Base-by-base conservation (phyloP, 257 asterid genomes). In the Solanum clarkiae region DNA sequence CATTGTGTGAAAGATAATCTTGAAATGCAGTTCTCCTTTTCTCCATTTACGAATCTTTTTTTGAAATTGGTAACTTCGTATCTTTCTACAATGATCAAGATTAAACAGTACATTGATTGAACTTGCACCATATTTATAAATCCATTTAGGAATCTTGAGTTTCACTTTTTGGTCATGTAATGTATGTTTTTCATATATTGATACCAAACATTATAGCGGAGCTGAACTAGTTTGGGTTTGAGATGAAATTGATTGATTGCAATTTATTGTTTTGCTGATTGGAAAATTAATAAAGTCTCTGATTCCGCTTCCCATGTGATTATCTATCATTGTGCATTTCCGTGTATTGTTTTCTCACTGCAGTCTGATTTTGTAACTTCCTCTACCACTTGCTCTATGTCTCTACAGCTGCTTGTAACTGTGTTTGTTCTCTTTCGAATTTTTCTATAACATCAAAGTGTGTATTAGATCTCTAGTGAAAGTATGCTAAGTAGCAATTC, bases 351-450 rank as follows among this genome's bases (percentile, higher is more conserved):
- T 75, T 75, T 75, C 82, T 75, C 44, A 49, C 82, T 51, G 82
- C 62, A 3, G n/a, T 49, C 82, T 75, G 81, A 22, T 75, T 24
- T 49, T 5, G 44, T 15, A 75, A 75, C 81, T 15, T 24, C 8
- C 62, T 75, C 62, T 75, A 1, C 60, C 24, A 8, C 60, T 75
- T 13, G 5, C 81, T 74, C 40, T 74, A 74, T 22, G 42, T 47
- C 59, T 22, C 40, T 7, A 22, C 8, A 49, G 10, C 44, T 49
- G 57, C 11, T 47, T 17, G 13, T 45, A 72, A 72, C 57, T 45
- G 29, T 36, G n/a, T n/a, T 45, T 72, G 98, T 88, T n/a, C 81
- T 7, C 13, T 59, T 3, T 0, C 66, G 9, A 59, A 20, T 20
- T 20, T 44, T 72, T 13, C 42, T 74, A 22, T 47, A 74, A 13